Base-by-base conservation (phyloP, 768 basidiomycete species). In the Termitomyces titanicus region DNA sequence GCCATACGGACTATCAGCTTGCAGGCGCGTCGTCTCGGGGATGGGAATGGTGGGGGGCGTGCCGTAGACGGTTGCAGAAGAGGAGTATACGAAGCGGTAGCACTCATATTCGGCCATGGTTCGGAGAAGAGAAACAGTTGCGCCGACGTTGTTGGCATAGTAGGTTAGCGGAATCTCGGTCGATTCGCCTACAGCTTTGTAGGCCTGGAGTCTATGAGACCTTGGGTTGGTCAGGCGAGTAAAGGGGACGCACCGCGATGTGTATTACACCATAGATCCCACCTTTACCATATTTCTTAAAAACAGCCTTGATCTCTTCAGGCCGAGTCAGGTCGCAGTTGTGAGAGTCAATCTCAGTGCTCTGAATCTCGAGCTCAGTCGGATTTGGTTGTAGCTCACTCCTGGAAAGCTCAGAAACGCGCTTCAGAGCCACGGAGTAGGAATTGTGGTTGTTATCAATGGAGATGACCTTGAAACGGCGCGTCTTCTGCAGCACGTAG, bases 131-230 rank as follows among this genome's bases (percentile, higher is more conserved):
- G 80, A 85, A 54, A 97, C 72, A 7, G 94, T 95, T 5, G 93
- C 95, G 42, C 82, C 72, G 54, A 99, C 97, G 66, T 99, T 99
- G 77, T 94, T 94, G 62, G 82, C 76, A 70, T 98, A 99, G 73
- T 99, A 99, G 12, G 85, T 82, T 66, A 98, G 70, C 4, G 97
- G 97, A 49, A 92, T 87, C 73, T 97, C 91, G 17, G 88, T 88
- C 15, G 93, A 95, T 72, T 99, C 97, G 40, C 97, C 97, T 46
- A 99, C 97, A 18, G 95, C 94, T 77, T 99, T 99, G 78, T 91
- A 87, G 4, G 97, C 97, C 92, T 94, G 64, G 58, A 47, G 44
- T 25, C 48, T 39, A 55, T 55, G 24, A 56, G 51, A 20, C 39
- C 44, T 11, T 42, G 38, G 18, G 6, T 9, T n/a, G 29, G 17